Evolutionary conservation across 257 asterid species (phyloP), one percentile per base, ranked within the genome.

Genomic region (Nicotiana tomentosiformis): DNA sequence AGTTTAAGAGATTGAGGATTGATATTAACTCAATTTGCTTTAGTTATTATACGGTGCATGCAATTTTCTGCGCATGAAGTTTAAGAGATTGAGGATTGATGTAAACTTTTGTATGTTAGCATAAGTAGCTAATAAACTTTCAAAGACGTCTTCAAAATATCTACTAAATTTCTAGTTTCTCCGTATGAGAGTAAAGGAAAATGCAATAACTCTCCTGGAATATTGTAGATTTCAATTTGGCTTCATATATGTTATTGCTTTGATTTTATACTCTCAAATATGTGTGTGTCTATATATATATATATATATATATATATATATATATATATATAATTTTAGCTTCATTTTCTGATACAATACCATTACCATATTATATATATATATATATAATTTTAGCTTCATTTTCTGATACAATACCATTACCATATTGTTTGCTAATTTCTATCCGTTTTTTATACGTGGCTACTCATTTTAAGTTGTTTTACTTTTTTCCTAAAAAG

Each of bases 81-180:
- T 16, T 51, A 74, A 26, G 80, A 74, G 79, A 49, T 46, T n/a
- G 23, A 74, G 79, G 79, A 46, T 72, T 72, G 61, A 46, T 46
- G 46, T 46, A 46, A 23, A 72, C 61, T 11, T 72, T 23, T 72
- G 20, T 20, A 7, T 72, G 20, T 20, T 72, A 23, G 78, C 78
- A 72, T 72, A 46, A 46, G 61, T 43, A 72, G 39, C 79, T 72
- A 72, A 23, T 72, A 72, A 46, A 72, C 61, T 70, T 69, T 70
- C 60, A 70, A 43, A 20, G 60, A 43, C 78, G 1, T 43, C 60
- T 70, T 43, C 78, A 70, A 11, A 20, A 12, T 46, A 72, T 20
- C 33, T 14, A 43, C 20, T 72, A 0, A 35, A 23, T 46, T 46
- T 49, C 61, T 46, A 23, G 23, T 43, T 39, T 46, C 57, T 70